Evolutionary conservation across 306 rosid species (phyloP).

Genomic region (Quercus agrifolia): DNA sequence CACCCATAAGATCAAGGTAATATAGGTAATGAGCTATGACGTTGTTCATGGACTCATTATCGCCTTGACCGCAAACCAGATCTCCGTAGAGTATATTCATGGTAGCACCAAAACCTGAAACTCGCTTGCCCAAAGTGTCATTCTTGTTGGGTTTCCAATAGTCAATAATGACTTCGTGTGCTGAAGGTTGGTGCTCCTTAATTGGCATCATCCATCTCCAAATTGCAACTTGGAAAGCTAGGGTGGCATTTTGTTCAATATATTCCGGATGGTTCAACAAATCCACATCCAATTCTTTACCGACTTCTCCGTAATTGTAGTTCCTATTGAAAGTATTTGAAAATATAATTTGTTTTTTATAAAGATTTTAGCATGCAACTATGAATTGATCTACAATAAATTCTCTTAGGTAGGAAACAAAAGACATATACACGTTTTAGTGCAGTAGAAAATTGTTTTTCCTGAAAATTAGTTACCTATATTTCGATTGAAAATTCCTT

Average conservation of each 20-base stretch:
- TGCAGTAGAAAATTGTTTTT: too few species aligned
- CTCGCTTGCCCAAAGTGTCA: constrained; percentile 60
- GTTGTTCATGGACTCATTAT: too few species aligned
- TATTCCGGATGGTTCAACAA: constrained; percentile 83
- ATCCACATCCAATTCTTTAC: constrained; percentile 71
- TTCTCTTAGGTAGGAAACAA: background rate
- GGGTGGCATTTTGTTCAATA: constrained; percentile 91
- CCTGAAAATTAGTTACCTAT: too few species aligned
- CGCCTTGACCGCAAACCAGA: too few species aligned
- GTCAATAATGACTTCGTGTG: constrained; percentile 75
- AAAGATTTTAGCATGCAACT: background rate
- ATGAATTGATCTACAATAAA: background rate
- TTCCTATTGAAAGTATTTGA: constrained; percentile 53
- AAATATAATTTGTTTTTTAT: background rate
- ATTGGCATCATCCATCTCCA: constrained; percentile 81
- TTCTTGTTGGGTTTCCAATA: constrained; percentile 92
- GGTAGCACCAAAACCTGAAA: constrained; percentile 87
- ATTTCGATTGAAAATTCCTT: too few species aligned
- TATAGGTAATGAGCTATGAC: too few species aligned
- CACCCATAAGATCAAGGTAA: too few species aligned
- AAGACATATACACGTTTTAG: too few species aligned
- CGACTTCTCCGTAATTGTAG: constrained; percentile 79
- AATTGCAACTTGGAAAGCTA: constrained; percentile 88
- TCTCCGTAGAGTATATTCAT: constrained; percentile 96
- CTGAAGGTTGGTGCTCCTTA: constrained; percentile 31